Conservation (phyloP, 768 basidiomycete genomes). For the Suillus sp. region DNA sequence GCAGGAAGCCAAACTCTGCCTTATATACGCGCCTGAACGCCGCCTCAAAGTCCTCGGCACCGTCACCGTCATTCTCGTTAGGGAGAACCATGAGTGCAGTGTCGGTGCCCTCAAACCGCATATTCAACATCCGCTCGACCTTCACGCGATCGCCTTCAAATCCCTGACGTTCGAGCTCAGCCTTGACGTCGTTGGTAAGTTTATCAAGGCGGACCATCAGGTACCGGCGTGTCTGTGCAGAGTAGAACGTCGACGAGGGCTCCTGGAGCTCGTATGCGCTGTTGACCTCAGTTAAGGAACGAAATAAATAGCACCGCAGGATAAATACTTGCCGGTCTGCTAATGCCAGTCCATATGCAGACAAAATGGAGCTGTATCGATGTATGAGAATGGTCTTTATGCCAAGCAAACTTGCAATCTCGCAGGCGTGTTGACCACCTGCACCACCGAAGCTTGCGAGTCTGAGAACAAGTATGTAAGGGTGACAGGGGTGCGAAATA, state of each 20-base stretch:
- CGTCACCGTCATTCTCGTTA: conserved; percentile 48
- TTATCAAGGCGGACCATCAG: conserved; percentile 71
- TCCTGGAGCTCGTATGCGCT: conserved; percentile 90
- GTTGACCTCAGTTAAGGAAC: conserved; percentile 4
- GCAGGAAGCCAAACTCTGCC: conserved; percentile 87
- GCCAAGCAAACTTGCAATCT: conserved; percentile 83
- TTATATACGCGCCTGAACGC: conserved; percentile 84
- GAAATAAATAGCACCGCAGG: background rate
- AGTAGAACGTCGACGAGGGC: conserved; percentile 82
- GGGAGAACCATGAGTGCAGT: conserved; percentile 89
- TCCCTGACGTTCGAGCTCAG: conserved; percentile 77
- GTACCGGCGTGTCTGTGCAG: conserved; percentile 50
- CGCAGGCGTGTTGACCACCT: conserved; percentile 91
- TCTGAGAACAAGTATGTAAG: conserved; percentile 36
- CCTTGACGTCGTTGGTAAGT: conserved; percentile 60
- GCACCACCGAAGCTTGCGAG: conserved; percentile 88
- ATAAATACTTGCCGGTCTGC: conserved; percentile 63
- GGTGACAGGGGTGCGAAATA: conserved; percentile 5
- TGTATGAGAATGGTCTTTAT: conserved; percentile 89
- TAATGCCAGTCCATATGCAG: conserved; percentile 91
- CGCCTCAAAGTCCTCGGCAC: conserved; percentile 69
- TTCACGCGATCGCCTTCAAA: conserved; percentile 73
- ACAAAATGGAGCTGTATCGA: conserved; percentile 89
- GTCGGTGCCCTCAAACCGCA: conserved; percentile 93
- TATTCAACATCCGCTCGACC: conserved; percentile 83